Evolutionary conservation across 192 early-diverging fungal genomes (phyloP).

Genomic region (Entomortierella lignicola): DNA sequence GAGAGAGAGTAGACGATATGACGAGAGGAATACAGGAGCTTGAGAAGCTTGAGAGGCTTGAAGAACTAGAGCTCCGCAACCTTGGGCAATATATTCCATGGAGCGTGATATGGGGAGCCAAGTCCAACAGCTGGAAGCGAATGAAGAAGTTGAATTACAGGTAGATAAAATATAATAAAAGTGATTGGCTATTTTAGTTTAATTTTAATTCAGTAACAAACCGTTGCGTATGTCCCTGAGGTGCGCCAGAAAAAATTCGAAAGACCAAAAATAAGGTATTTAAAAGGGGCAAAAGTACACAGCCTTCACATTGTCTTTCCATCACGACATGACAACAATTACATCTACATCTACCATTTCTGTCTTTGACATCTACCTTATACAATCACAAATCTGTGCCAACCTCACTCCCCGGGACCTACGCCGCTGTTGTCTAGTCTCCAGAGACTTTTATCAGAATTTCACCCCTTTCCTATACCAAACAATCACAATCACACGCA

Average conservation of each 20-base stretch:
- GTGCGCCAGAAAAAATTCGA: too few relatives aligned
- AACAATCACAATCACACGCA: constrained; percentile 3
- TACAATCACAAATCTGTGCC: constrained; percentile 11
- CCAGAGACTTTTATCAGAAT: constrained; percentile 6
- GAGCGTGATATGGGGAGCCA: neutral
- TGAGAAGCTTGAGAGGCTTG: neutral
- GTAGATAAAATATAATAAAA: too few relatives aligned
- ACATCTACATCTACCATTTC: neutral
- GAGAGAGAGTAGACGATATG: neutral
- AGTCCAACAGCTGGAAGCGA: neutral
- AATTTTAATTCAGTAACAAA: too few relatives aligned
- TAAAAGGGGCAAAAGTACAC: too few relatives aligned
- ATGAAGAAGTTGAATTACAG: neutral
- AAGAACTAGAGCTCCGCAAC: constrained; percentile 3
- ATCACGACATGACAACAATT: too few relatives aligned
- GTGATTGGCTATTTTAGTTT: too few relatives aligned
- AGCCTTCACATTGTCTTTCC: too few relatives aligned
- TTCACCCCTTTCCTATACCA: constrained; percentile 6
- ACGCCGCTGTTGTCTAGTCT: constrained; percentile 3
- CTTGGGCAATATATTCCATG: neutral
- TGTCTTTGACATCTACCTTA: constrained; percentile 17
- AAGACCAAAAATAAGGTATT: too few relatives aligned
- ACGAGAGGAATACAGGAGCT: neutral
- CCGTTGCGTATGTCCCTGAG: too few relatives aligned
- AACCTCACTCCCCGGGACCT: constrained; percentile 2